Percentiles rank a stretch among this genome's conserved stretches.
Evolutionary conservation across 768 basidiomycete genomes (phyloP).

Genomic region (Sarcodon sp.): DNA sequence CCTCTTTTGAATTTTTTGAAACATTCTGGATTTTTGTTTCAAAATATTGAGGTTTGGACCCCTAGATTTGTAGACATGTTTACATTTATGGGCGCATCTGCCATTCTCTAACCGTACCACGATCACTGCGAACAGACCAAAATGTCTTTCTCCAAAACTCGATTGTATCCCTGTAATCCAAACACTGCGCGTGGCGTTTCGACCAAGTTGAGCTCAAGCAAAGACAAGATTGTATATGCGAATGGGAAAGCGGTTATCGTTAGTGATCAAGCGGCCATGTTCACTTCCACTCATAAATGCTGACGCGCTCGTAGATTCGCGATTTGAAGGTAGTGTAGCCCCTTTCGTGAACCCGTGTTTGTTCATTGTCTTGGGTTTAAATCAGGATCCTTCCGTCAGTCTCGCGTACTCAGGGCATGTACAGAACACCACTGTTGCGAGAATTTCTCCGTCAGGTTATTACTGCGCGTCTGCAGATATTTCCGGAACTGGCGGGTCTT

Average conservation of each 20-base stretch:
- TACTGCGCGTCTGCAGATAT: slow-evolving; percentile 90
- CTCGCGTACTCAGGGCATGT: slow-evolving; percentile 69
- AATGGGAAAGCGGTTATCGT: slow-evolving; percentile 82
- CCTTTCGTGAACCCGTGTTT: slow-evolving; percentile 1
- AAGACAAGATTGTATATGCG: slow-evolving; percentile 76
- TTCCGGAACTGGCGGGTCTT: slow-evolving; percentile 56
- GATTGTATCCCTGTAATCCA: slow-evolving; percentile 58
- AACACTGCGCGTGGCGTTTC: slow-evolving; percentile 51
- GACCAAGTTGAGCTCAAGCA: slow-evolving; percentile 61
- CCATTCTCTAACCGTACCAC: too few species aligned
- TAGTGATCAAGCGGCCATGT: slow-evolving; percentile 18
- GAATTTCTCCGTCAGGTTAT: slow-evolving; percentile 86
- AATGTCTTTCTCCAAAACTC: slow-evolving; percentile 40
- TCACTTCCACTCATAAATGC: not conserved
- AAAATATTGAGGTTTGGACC: too few species aligned
- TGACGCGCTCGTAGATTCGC: slow-evolving; percentile 43
- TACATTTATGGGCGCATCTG: too few species aligned
- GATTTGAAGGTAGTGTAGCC: slow-evolving; percentile 57
- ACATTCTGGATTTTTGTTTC: too few species aligned
- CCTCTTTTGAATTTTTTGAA: too few species aligned
- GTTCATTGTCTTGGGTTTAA: slow-evolving; percentile 3
- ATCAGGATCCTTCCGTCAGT: slow-evolving; percentile 52
- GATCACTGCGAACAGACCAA: too few species aligned
- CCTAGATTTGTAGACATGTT: too few species aligned
- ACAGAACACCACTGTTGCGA: slow-evolving; percentile 78